phyloP scores from a whole-genome alignment of 441 rosid genomes.

The Erysimum cheiri region DNA sequence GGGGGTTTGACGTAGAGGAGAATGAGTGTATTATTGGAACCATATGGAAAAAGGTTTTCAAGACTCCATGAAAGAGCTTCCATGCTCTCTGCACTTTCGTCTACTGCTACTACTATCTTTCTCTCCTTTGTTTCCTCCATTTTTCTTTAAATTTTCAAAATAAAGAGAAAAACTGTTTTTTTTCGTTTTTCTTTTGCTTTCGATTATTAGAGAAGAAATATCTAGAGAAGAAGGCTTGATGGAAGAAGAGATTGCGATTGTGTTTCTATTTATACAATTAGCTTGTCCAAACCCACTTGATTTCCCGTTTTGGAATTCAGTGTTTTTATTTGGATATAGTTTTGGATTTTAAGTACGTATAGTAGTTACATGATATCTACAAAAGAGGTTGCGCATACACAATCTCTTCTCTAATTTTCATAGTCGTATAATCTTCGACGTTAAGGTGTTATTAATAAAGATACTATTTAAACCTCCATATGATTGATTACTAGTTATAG shows the following conservation, averaged over 20 bases:
- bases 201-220: conserved; percentile 25
- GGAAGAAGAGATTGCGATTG: conserved; percentile 5
- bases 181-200: not conserved
- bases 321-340: not conserved
- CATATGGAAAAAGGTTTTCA: conserved; percentile 52
- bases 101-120: conserved; percentile 78
- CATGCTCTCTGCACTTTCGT: conserved; percentile 91
- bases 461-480: not conserved
- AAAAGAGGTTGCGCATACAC: not conserved
- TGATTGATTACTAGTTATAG: not conserved
- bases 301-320: conserved; percentile 10
- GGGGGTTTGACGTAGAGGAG: conserved; percentile 87
- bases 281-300: conserved; percentile 25
- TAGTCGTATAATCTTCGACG: not conserved
- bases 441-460: not conserved
- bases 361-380: not conserved
- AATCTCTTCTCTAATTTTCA: not conserved
- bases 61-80: conserved; percentile 88
- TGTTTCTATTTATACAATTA: conserved; percentile 38
- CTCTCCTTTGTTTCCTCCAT: conserved; percentile 45
- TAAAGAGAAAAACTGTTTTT: not conserved
- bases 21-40: conserved; percentile 51
- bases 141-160: conserved; percentile 5
- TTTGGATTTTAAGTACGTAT: not conserved
- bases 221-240: conserved; percentile 17